These are phyloP conservation scores for Fusarium sp. DNA, from an alignment of 2,329 filamentous ascomycete species.

Conservation along the genomic window DNA sequence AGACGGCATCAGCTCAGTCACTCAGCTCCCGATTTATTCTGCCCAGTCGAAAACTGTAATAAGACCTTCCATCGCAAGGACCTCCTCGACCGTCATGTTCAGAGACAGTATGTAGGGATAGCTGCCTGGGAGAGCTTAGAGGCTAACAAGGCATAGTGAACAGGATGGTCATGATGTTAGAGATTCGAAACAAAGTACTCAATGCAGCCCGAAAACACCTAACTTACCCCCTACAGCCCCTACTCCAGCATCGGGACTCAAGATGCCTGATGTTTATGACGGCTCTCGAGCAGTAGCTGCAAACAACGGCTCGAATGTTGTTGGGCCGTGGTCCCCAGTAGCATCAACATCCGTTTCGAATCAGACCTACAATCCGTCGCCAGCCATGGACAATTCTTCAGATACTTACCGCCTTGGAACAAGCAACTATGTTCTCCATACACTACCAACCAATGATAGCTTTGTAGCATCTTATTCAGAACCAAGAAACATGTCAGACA, in stretches of 20 bases:
- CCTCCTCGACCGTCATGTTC: slow-evolving; percentile 68
- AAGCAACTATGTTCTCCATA: slow-evolving; percentile 41
- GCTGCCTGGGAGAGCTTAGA: neutral
- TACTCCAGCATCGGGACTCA: slow-evolving; percentile 31
- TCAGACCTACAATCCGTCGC: slow-evolving; percentile 24
- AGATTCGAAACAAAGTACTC: slow-evolving; percentile 12
- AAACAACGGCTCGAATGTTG: slow-evolving; percentile 24
- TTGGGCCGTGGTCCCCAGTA: slow-evolving; percentile 42
- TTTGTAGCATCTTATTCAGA: slow-evolving; percentile 38
- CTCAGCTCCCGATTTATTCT: slow-evolving; percentile 64
- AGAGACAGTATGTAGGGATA: slow-evolving; percentile 52
- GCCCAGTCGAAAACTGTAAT: slow-evolving; percentile 66
- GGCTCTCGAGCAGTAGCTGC: slow-evolving; percentile 23
- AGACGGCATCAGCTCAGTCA: slow-evolving; percentile 73
- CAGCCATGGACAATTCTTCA: slow-evolving; percentile 31
- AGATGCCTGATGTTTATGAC: slow-evolving; percentile 36
- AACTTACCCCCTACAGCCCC: slow-evolving; percentile 24
- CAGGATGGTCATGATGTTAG: slow-evolving; percentile 30
- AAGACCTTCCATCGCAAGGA: slow-evolving; percentile 70
- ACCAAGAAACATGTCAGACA: slow-evolving; percentile 41
- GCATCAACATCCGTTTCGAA: slow-evolving; percentile 14
- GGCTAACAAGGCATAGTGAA: slow-evolving; percentile 40
- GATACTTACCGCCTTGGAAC: slow-evolving; percentile 39
- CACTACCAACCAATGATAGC: slow-evolving; percentile 30
- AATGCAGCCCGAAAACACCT: slow-evolving; percentile 36